Conservation (phyloP, 352 stramenopile species). For the Globisporangium yorkense region DNA sequence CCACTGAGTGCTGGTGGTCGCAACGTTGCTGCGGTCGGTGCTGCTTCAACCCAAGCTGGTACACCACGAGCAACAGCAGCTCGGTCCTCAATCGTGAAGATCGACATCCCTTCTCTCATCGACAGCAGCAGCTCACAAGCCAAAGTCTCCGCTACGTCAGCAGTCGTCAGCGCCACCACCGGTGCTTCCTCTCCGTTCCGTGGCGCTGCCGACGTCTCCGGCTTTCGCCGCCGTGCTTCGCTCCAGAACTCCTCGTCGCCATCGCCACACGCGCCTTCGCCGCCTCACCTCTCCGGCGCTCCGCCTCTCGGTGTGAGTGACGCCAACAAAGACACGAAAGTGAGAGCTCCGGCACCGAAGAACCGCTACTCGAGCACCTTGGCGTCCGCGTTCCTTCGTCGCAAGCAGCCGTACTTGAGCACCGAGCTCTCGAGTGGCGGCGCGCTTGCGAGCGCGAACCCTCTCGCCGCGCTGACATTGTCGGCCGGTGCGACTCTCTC, state of each 20-base stretch:
- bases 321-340: slow-evolving; percentile 2
- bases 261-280: not conserved
- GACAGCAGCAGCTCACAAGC: not conserved
- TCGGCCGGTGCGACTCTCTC: not conserved
- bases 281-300: not conserved
- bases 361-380: slow-evolving; percentile 12
- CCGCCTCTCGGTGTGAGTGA: not conserved
- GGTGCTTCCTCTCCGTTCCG: not conserved
- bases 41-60: not conserved
- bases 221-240: slow-evolving; percentile 6
- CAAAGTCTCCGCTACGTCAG: not conserved
- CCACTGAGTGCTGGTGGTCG: not conserved
- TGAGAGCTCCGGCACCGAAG: slow-evolving; percentile 10
- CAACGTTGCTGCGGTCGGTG: not conserved
- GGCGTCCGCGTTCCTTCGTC: slow-evolving; percentile 10
- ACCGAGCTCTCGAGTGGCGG: not conserved
- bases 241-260: slow-evolving; percentile 1
- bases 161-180: not conserved
- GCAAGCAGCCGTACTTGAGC: slow-evolving; percentile 15
- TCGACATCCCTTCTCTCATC: slow-evolving; percentile 12
- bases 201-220: not conserved
- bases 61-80: not conserved
- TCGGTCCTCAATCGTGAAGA: slow-evolving; percentile 6
- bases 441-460: not conserved
- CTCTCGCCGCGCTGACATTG: not conserved